A percentile compares a stretch with the other conserved stretches of the same genome.
phyloP scores from a whole-genome alignment of 1,284 basidiomycete species.

The Laetiporus sulphureus region DNA sequence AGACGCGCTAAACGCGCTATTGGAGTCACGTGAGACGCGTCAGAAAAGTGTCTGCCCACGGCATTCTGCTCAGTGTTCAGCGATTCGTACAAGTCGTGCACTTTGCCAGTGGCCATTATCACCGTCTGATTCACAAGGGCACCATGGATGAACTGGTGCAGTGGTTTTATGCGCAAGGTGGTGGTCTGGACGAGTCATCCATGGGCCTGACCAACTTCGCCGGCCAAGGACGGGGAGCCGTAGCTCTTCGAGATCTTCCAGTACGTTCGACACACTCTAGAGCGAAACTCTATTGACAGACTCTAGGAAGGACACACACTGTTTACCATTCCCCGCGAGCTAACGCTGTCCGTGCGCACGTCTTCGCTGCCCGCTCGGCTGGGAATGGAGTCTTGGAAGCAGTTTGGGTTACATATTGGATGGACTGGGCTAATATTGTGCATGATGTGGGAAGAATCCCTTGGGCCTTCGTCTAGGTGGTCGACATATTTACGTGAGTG shows the following conservation, averaged over 20 bases:
- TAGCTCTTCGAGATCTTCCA: constrained; percentile 67
- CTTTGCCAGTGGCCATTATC: too few species aligned
- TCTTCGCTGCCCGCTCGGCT: constrained; percentile 58
- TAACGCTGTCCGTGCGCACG: constrained; percentile 79
- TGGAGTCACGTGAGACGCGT: too few species aligned
- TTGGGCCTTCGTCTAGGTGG: constrained; percentile 58
- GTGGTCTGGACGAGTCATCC: constrained; percentile 4
- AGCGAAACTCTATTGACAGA: not conserved
- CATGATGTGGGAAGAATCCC: constrained; percentile 90
- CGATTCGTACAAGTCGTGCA: too few species aligned
- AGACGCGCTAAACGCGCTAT: not conserved
- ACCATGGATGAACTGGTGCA: not conserved
- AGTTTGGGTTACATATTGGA: constrained; percentile 52
- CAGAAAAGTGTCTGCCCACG: too few species aligned
- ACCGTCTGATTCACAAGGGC: too few species aligned
- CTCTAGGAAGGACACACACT: constrained; percentile 64
- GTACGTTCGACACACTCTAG: too few species aligned
- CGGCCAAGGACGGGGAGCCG: constrained; percentile 60
- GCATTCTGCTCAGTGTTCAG: too few species aligned
- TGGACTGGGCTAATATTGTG: constrained; percentile 89
- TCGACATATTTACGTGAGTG: constrained; percentile 58
- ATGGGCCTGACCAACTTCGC: constrained; percentile 43
- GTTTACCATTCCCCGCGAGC: constrained; percentile 76
- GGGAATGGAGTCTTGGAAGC: constrained; percentile 56
- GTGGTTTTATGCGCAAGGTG: constrained; percentile 6